Base-by-base conservation (phyloP, 169 alveolate species). In the Cryptosporidium bovis region DNA sequence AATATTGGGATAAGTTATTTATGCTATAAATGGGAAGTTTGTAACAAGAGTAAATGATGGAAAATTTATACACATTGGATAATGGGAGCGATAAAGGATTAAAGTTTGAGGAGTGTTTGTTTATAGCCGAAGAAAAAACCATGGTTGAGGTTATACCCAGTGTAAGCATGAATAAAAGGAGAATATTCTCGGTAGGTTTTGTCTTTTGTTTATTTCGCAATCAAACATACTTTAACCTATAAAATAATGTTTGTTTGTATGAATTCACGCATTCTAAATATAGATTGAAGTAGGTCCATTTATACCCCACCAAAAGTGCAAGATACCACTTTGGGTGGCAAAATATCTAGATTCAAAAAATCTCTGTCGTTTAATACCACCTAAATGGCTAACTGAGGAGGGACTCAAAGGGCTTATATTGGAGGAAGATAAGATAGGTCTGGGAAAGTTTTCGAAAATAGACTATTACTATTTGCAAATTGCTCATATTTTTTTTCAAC, bases 261-360 rank as follows among this genome's bases (percentile, higher is more conserved):
- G 8, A 6, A n/a, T 3, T 31, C 4, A 33, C 24, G 10, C 44
- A 1, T 33, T 12, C 31, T 16, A 0, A 44, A 46, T 2, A 12
- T 44, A 77, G 87, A 48, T 77, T 77, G 87, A 77, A 29, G 36
- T 77, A 16, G 87, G 87, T 0, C 87, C 87, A n/a, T 77, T 77
- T 48, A 36, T 60, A 18, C 87, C 87, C 13, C 64, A 60, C 64
- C 87, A 77, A 44, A 77, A 60, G 48, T 46, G 87, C 51, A 62
- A 77, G 44, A 71, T 77, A 16, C 87, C 87, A 3, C 50, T 77
- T 10, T 77, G 87, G 87, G 36, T 77, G 24, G 87, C 77, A 10
- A 77, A 48, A 29, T 77, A 77, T 31, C 29, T 77, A 53, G 87
- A 77, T 31, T 77, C 71, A n/a, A 55, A 50, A 27, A 62, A 60